Evolutionary conservation across 2,329 filamentous ascomycete species (phyloP).

Genomic region (Coniella lustricola): DNA sequence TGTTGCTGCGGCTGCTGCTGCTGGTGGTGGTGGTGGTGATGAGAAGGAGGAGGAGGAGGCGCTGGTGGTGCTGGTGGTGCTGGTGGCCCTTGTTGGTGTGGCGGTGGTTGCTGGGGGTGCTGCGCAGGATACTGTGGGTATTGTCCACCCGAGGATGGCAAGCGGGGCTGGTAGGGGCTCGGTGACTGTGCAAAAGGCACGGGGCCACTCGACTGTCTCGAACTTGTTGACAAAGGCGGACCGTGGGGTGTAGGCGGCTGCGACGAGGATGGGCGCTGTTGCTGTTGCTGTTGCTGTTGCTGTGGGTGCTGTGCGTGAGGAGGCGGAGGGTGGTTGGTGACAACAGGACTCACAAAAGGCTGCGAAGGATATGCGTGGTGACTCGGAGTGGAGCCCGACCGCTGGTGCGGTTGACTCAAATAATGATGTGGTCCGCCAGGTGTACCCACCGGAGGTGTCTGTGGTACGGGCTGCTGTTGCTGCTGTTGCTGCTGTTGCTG

Average conservation of each 20-base stretch:
- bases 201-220: slow-evolving; percentile 35
- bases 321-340: slow-evolving; percentile 35
- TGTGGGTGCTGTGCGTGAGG: slow-evolving; percentile 38
- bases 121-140: slow-evolving; percentile 29
- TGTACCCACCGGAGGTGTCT: slow-evolving; percentile 43
- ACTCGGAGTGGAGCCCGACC: slow-evolving; percentile 53
- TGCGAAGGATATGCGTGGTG: slow-evolving; percentile 44
- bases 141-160: slow-evolving; percentile 25
- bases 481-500: too few relatives aligned
- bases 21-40: too few relatives aligned
- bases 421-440: slow-evolving; percentile 32
- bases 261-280: slow-evolving; percentile 39
- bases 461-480: slow-evolving; percentile 32
- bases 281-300: too few relatives aligned
- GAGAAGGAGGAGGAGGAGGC: too few relatives aligned
- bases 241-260: slow-evolving; percentile 49
- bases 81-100: slow-evolving; percentile 1
- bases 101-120: slow-evolving; percentile 5
- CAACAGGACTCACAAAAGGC: slow-evolving; percentile 45
- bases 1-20: slow-evolving; percentile 15
- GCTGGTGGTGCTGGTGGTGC: slow-evolving; percentile 13
- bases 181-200: slow-evolving; percentile 42
- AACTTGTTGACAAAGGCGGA: slow-evolving; percentile 37
- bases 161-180: slow-evolving; percentile 54
- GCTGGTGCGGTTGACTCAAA: slow-evolving; percentile 28